Evolutionary conservation across 257 asterid genomes (phyloP).

Genomic region (Solanum dulcamara): DNA sequence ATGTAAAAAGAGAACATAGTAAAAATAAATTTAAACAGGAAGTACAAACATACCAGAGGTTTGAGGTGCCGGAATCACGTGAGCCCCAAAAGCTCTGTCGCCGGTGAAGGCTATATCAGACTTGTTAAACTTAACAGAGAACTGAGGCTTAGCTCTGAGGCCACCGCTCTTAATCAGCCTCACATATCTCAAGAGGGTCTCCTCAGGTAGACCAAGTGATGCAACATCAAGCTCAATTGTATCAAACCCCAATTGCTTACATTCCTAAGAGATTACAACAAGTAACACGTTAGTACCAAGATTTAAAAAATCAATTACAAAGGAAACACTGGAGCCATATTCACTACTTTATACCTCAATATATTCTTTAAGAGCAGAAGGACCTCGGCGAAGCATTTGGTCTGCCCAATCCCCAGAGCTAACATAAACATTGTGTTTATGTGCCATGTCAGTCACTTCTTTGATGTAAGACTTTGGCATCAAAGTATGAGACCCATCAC

Average conservation of each 20-base stretch:
- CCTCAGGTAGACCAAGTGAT: constrained; percentile 78
- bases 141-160: constrained; percentile 74
- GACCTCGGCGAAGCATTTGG: constrained; percentile 49
- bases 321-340: not conserved
- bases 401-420: constrained; percentile 80
- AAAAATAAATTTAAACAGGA: not conserved
- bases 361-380: constrained; percentile 56
- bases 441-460: constrained; percentile 73
- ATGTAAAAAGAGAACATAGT: not conserved
- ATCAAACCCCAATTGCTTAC: constrained; percentile 80
- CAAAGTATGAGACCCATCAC: constrained; percentile 75
- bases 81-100: constrained; percentile 79
- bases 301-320: not conserved
- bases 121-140: constrained; percentile 66
- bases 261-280: constrained; percentile 41
- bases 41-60: constrained; percentile 45
- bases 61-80: constrained; percentile 49
- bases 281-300: not conserved
- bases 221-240: constrained; percentile 76
- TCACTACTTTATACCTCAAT: constrained; percentile 35
- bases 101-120: constrained; percentile 51
- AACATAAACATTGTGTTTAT: constrained; percentile 68
- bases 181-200: constrained; percentile 75
- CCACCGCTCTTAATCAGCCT: constrained; percentile 76
- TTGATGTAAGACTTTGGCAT: constrained; percentile 50